Conservation (phyloP, 2,329 filamentous ascomycete genomes). For the Eutypella sp. region DNA sequence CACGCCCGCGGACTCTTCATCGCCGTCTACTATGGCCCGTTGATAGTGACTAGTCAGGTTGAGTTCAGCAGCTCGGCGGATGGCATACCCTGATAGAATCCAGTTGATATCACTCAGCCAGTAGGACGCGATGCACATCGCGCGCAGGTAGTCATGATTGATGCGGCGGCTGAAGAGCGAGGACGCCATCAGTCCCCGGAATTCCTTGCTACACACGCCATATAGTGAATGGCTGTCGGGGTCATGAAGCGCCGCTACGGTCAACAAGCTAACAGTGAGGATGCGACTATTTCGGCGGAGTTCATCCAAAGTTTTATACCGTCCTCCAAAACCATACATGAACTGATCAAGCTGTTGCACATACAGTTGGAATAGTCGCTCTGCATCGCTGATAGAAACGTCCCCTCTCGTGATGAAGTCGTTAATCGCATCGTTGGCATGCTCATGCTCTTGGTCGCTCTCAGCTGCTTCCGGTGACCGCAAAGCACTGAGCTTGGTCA, state of each 20-base stretch:
- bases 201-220: slow-evolving; percentile 16
- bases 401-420: slow-evolving; percentile 40
- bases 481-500: slow-evolving; percentile 32
- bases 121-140: slow-evolving; percentile 56
- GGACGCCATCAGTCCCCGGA: slow-evolving; percentile 12
- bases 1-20: slow-evolving; percentile 43
- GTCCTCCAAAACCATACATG: slow-evolving; percentile 45
- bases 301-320: slow-evolving; percentile 44
- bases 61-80: slow-evolving; percentile 43
- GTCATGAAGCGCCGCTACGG: slow-evolving; percentile 38
- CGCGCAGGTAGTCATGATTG: slow-evolving; percentile 48
- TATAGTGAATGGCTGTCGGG: slow-evolving; percentile 12
- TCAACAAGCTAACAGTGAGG: slow-evolving; percentile 46
- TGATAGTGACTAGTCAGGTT: slow-evolving; percentile 40
- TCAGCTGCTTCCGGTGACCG: slow-evolving; percentile 27
- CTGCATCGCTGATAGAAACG: slow-evolving; percentile 42
- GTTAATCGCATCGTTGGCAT: slow-evolving; percentile 15
- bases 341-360: slow-evolving; percentile 45
- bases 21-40: slow-evolving; percentile 32
- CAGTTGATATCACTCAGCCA: slow-evolving; percentile 60
- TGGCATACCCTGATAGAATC: slow-evolving; percentile 54
- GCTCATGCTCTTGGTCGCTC: slow-evolving; percentile 1
- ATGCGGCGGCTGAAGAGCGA: slow-evolving; percentile 32
- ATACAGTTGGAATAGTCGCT: slow-evolving; percentile 47
- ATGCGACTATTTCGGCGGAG: slow-evolving; percentile 51